Conservation (phyloP, 306 rosid genomes). For the Quillaja saponaria region DNA sequence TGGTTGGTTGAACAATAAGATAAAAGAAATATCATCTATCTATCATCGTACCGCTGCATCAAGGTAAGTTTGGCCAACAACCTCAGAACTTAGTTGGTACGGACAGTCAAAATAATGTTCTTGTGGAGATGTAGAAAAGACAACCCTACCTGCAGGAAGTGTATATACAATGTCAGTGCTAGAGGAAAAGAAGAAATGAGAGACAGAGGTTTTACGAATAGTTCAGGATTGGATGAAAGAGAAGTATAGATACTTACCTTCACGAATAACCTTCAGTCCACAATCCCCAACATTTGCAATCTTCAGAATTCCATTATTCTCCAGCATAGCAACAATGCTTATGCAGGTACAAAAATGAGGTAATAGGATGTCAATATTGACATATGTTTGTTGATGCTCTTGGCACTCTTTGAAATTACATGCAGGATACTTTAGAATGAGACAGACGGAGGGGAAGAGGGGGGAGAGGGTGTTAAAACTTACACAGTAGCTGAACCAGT, state of each 20-base stretch:
- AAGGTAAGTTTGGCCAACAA: slow-evolving; percentile 81
- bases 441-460: slow-evolving; percentile 9
- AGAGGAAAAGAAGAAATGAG: not conserved
- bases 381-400: no score
- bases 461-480: no score
- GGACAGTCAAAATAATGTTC: slow-evolving; percentile 96
- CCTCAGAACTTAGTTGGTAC: slow-evolving; percentile 81
- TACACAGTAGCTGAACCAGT: slow-evolving; percentile 95
- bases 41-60: slow-evolving; percentile 67
- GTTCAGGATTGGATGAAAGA: slow-evolving; percentile 9
- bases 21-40: no score
- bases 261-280: slow-evolving; percentile 74
- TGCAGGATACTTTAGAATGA: slow-evolving; percentile 2
- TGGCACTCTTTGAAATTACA: no score
- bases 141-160: slow-evolving; percentile 48
- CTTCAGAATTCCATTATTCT: slow-evolving; percentile 75
- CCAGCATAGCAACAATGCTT: slow-evolving; percentile 83
- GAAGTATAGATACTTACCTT: slow-evolving; percentile 49
- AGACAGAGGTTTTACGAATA: slow-evolving; percentile 4
- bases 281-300: slow-evolving; percentile 95
- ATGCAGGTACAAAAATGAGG: slow-evolving; percentile 21
- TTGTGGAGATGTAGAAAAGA: slow-evolving; percentile 81
- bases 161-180: slow-evolving; percentile 13
- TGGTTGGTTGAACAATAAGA: no score
- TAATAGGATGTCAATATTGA: no score